Base-by-base conservation (phyloP, 2,329 filamentous ascomycete genomes). In the Cladophialophora chaetospira region DNA sequence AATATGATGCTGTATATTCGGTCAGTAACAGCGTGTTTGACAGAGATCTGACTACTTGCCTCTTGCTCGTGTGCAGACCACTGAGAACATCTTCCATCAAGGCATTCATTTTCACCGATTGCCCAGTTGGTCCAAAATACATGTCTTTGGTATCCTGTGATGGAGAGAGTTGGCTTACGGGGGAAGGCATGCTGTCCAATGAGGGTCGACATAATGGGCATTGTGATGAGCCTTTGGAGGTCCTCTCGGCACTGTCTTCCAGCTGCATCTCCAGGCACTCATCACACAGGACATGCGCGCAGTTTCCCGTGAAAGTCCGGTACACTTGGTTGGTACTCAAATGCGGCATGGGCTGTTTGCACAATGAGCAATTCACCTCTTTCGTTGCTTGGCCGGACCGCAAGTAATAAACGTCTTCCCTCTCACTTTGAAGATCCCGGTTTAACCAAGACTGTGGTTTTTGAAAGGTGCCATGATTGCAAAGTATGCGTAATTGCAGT, bases 401-500 rank as follows among this genome's bases (percentile, higher is more conserved):
- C 60, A 69, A 61, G 10, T 44, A 44, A 44, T 23, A 44, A 15
- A 44, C 9, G 49, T 72, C 71, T 35, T 72, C 67, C 58, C 66
- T 63, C 21, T 44, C 40, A 21, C 19, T 44, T 21, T 44, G 40
- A 5, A 44, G 40, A 44, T 44, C 40, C n/a, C 23, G 40, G 8
- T 67, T 69, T 38, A 66, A 66, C 77, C 77, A 79, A 1, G 74
- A 75, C 42, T 77, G 76, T 21, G 35, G 47, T 13, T 50, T 21
- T 57, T 79, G 77, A 60, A 70, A 77, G 0, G 79, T 81, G 0
- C 78, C 78, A 57, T 80, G 78, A 53, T 81, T 80, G 64, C 78
- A 80, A 1, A 81, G 58, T 4, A 79, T 74, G 0, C 78, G 72
- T 10, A 81, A 63, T 55, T 79, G 76, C 0, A 81, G 65, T 9